Base-by-base conservation (phyloP, 305 asterid species). In the Solanum hybrid region DNA sequence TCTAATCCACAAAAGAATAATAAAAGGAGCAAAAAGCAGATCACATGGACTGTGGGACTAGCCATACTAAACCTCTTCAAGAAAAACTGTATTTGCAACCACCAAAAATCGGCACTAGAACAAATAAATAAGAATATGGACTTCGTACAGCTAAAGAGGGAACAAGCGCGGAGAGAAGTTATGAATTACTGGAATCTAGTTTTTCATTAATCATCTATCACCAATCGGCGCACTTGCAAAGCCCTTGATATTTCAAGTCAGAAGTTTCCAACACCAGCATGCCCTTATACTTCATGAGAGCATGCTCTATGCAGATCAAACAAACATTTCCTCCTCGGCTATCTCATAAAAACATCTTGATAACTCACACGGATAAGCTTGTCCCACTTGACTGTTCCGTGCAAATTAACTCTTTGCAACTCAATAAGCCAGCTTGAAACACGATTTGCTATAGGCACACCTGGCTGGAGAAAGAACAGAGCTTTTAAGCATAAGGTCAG, bases 101-200 rank as follows among this genome's bases (percentile, higher is more conserved):
- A 90, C 87, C 81, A 87, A 75, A 86, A 51, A 26, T 81, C 16
- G 75, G 89, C 90, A 84, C 88, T 35, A 89, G 89, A 89, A 76
- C 86, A 90, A 90, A 91, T 34, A 92, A 90, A 89, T 87, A 87
- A 84, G 90, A 82, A 89, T 85, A 87, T 86, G 46, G 38, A 82
- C 81, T 90, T 88, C 89, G 86, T 90, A 87, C 87, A 89, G 77
- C 90, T 92, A 91, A 88, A 86, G 85, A 87, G 84, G 26, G 84
- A 91, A 87, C 34, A 90, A 87, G 85, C 81, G 90, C 89, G 81
- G 87, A 89, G 86, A 88, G 35, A 90, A 82, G 69, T 87, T 27
- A 38, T 79, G 86, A 90, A 82, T 46, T 42, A 87, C n/a, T 72
- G 78, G 87, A 86, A 90, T 80, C 89, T 85, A 42, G 78, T 82